Evolutionary conservation across 495 filamentous ascomycete genomes (phyloP).

Genomic region (Hypoxylon lenormandii): DNA sequence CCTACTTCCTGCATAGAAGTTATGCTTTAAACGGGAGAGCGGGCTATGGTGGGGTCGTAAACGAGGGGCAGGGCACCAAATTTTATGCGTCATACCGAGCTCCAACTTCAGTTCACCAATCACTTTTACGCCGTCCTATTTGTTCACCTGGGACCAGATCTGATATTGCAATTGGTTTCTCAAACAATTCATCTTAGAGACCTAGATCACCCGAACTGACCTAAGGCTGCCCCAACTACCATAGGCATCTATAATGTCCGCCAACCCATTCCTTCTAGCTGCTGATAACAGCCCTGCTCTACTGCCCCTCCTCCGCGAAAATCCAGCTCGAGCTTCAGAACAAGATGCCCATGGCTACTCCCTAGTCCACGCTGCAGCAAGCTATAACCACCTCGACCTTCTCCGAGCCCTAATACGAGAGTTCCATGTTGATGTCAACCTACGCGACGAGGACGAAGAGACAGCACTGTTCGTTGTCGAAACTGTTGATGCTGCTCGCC

Average conservation of each 20-base stretch:
- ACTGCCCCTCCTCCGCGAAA: constrained; percentile 72
- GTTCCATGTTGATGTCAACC: constrained; percentile 79
- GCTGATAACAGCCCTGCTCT: constrained; percentile 77
- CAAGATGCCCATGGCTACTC: constrained; percentile 91
- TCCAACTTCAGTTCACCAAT: not conserved
- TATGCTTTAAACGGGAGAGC: too few species aligned
- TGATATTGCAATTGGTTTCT: too few species aligned
- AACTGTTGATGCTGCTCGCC: constrained; percentile 76
- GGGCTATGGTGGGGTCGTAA: constrained; percentile 8
- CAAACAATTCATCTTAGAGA: too few species aligned
- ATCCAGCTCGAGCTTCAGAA: constrained; percentile 72
- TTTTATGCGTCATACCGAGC: constrained; percentile 44
- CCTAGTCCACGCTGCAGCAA: constrained; percentile 88
- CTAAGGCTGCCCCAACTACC: not conserved
- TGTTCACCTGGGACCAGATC: too few species aligned
- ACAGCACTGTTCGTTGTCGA: constrained; percentile 90
- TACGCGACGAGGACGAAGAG: constrained; percentile 88
- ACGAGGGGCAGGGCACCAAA: constrained; percentile 8
- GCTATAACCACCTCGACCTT: constrained; percentile 86
- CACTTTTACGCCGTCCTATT: too few species aligned
- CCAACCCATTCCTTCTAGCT: constrained; percentile 81
- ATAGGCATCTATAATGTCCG: constrained; percentile 54
- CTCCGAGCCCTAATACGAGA: constrained; percentile 81
- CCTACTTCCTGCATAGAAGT: too few species aligned
- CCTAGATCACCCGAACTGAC: not conserved